Evolutionary conservation across 805 yeast species (phyloP).

Genomic region (Candida qinlingensis): DNA sequence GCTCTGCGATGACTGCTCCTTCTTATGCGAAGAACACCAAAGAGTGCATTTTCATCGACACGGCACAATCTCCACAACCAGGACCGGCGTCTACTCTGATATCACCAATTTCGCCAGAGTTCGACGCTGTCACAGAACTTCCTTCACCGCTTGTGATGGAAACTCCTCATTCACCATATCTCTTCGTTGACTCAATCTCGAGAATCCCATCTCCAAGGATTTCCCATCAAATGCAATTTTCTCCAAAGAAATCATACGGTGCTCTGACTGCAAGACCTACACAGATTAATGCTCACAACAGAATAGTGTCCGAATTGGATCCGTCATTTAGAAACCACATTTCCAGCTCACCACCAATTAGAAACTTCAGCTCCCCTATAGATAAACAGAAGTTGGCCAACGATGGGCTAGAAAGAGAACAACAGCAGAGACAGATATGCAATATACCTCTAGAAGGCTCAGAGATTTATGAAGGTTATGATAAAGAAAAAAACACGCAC

Average conservation of each 20-base stretch:
- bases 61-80: background rate
- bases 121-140: conserved; percentile 35
- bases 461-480: conserved; percentile 13
- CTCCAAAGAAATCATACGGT: conserved; percentile 15
- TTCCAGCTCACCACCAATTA: conserved; percentile 11
- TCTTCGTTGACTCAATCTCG: background rate
- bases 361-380: conserved; percentile 18
- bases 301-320: conserved; percentile 1
- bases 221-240: background rate
- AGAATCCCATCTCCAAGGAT: conserved; percentile 2
- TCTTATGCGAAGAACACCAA: background rate
- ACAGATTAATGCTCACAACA: background rate
- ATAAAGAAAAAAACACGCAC: conserved; percentile 9
- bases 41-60: background rate
- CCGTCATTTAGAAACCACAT: background rate
- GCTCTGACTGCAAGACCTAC: conserved; percentile 13
- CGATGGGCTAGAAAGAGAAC: conserved; percentile 4
- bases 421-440: background rate
- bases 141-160: conserved; percentile 38
- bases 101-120: conserved; percentile 25
- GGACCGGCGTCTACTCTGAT: background rate
- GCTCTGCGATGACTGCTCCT: background rate
- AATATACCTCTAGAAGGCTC: background rate
- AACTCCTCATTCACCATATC: background rate
- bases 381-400: no score